These are phyloP conservation scores for Hyaloscypha variabilis DNA, from an alignment of 495 filamentous ascomycete genomes.

Conservation along the genomic window DNA sequence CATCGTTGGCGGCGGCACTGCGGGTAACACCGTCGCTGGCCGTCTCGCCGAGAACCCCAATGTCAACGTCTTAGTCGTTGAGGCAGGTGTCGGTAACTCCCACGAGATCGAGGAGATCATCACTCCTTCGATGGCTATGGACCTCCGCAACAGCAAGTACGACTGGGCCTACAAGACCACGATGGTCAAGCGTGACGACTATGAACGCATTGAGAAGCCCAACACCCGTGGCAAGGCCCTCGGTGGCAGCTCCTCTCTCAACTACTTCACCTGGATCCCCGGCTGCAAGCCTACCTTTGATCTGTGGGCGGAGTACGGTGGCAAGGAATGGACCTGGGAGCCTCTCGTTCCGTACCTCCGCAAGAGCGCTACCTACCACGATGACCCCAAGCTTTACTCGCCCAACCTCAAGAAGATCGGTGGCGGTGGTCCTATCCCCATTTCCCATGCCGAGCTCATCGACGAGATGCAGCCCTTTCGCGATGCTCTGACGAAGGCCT, in stretches of 20 bases:
- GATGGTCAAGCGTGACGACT: conserved; percentile 64
- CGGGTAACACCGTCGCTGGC: conserved; percentile 76
- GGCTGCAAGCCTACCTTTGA: conserved; percentile 41
- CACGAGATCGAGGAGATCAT: conserved; percentile 44
- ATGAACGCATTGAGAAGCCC: conserved; percentile 63
- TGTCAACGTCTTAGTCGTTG: conserved; percentile 50
- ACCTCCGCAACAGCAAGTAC: conserved; percentile 45
- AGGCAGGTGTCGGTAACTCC: conserved; percentile 52
- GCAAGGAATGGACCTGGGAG: conserved; percentile 44
- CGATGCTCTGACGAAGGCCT: conserved; percentile 56
- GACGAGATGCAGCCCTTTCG: conserved; percentile 57
- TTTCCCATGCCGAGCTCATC: conserved; percentile 58
- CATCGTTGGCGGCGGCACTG: conserved; percentile 62
- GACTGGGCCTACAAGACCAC: conserved; percentile 69
- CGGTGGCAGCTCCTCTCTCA: conserved; percentile 53
- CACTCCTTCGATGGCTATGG: conserved; percentile 46
- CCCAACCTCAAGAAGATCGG: conserved; percentile 37
- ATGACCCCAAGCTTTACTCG: conserved; percentile 47
- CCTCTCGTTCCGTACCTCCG: conserved; percentile 50
- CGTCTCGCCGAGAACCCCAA: conserved; percentile 48
- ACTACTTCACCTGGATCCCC: conserved; percentile 48
- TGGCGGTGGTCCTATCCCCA: conserved; percentile 45
- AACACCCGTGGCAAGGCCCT: conserved; percentile 59
- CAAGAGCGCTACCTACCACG: conserved; percentile 52
- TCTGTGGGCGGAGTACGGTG: conserved; percentile 41